phyloP scores from a whole-genome alignment of 305 asterid species.

The Fraxinus sp. region DNA sequence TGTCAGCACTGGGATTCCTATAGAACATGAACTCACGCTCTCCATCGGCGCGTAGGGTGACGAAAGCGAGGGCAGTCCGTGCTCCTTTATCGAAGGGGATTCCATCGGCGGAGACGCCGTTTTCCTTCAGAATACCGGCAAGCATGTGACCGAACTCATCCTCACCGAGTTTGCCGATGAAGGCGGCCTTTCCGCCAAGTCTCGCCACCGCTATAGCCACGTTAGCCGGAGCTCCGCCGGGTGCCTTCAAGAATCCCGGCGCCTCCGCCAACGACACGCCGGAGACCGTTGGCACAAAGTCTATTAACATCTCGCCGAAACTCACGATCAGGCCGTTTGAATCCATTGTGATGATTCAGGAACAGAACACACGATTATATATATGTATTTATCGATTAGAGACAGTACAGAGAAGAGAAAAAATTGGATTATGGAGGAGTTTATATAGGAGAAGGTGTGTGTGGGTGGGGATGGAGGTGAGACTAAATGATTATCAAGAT shows the following conservation, averaged over 20 bases:
- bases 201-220: conserved; percentile 79
- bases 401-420: neutral
- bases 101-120: conserved; percentile 69
- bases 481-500: neutral
- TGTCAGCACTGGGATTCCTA: conserved; percentile 75
- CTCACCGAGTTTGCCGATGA: conserved; percentile 80
- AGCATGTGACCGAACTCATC: conserved; percentile 93
- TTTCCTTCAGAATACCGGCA: conserved; percentile 73
- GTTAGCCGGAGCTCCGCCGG: conserved; percentile 86
- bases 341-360: neutral
- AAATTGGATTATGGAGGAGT: neutral
- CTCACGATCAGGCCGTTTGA: conserved; percentile 47
- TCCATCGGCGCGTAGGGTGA: conserved; percentile 82
- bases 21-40: conserved; percentile 94
- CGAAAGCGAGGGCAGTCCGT: conserved; percentile 82
- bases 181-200: conserved; percentile 74
- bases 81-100: conserved; percentile 75
- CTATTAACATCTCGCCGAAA: conserved; percentile 82
- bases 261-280: conserved; percentile 91
- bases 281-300: conserved; percentile 83
- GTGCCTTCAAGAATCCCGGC: conserved; percentile 76
- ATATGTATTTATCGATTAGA: neutral
- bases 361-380: neutral
- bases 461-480: neutral
- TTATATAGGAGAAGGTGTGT: neutral